phyloP scores from a whole-genome alignment of 257 asterid species.

The Ehretia macrophylla region DNA sequence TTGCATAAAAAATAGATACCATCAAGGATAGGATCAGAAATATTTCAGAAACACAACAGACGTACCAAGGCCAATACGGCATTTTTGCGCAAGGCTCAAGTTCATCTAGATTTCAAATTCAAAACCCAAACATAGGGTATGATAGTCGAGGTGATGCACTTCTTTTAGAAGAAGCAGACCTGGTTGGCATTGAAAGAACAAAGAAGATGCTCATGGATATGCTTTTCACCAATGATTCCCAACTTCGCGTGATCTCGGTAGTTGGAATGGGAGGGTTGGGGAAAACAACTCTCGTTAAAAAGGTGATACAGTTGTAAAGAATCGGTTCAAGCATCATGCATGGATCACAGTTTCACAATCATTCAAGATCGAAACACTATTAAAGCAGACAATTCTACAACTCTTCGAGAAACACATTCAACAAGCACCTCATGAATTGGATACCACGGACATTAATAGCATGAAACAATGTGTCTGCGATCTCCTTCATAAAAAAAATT shows the following conservation, averaged over 20 bases:
- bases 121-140: not conserved
- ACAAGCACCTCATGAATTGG: constrained; percentile 10
- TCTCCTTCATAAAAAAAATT: constrained; percentile 18
- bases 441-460: constrained; percentile 1
- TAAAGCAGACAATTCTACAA: constrained; percentile 23
- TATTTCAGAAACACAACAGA: constrained; percentile 14
- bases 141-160: constrained; percentile 28
- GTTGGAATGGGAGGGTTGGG: constrained; percentile 40
- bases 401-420: constrained; percentile 17
- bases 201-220: constrained; percentile 16
- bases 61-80: constrained; percentile 5
- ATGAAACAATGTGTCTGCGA: constrained; percentile 12
- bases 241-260: constrained; percentile 25
- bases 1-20: constrained; percentile 19
- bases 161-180: constrained; percentile 24
- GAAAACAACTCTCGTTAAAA: constrained; percentile 37
- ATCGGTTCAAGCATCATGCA: constrained; percentile 24
- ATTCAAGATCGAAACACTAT: constrained; percentile 15
- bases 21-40: constrained; percentile 12
- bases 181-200: constrained; percentile 33
- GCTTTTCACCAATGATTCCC: constrained; percentile 13
- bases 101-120: too few relatives aligned
- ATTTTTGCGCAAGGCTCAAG: too few relatives aligned
- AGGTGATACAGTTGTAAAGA: constrained; percentile 23
- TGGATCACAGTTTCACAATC: constrained; percentile 35